Percentiles rank a stretch among this genome's conserved stretches.
These are phyloP conservation scores for Amphibolis antarctica DNA, from an alignment of 106 monocot species.

Conservation along the genomic window DNA sequence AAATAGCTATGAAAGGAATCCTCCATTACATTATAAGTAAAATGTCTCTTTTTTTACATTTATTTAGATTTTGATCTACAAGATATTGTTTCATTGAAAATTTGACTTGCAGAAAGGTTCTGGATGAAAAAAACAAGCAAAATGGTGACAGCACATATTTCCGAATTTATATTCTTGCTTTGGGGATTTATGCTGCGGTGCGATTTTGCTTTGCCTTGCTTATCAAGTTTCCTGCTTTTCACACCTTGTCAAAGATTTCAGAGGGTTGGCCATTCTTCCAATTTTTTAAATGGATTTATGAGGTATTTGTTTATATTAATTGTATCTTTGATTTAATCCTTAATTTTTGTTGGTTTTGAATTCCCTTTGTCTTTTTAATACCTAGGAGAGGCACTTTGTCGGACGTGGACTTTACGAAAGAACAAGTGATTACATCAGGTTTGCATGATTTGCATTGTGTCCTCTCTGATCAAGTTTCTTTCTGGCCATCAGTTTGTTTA, in stretches of 20 bases:
- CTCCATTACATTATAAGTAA: too few species aligned
- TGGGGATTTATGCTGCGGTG: slow-evolving; percentile 71
- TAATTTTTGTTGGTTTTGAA: not conserved
- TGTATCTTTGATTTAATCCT: not conserved
- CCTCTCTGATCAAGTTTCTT: not conserved
- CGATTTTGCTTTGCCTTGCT: slow-evolving; percentile 52
- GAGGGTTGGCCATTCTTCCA: slow-evolving; percentile 87
- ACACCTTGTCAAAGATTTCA: slow-evolving; percentile 51
- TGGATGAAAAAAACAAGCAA: slow-evolving; percentile 50
- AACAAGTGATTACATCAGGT: slow-evolving; percentile 80
- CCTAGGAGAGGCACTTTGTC: slow-evolving; percentile 87
- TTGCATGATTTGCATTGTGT: not conserved
- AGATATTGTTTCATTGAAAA: not conserved
- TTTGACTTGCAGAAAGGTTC: slow-evolving; percentile 49
- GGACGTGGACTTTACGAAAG: slow-evolving; percentile 92
- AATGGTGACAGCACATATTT: slow-evolving; percentile 75
- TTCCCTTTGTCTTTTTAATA: not conserved
- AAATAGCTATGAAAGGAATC: too few species aligned
- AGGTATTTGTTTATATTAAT: slow-evolving; percentile 24
- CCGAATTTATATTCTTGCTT: slow-evolving; percentile 64
- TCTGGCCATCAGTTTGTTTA: not conserved
- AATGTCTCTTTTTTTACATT: too few species aligned
- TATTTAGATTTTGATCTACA: not conserved
- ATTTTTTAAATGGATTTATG: slow-evolving; percentile 97
- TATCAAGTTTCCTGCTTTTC: slow-evolving; percentile 82